Percentiles rank a stretch among this genome's conserved stretches.
Conservation (phyloP, 1,284 basidiomycete species). For the Ustilago bromivora region DNA sequence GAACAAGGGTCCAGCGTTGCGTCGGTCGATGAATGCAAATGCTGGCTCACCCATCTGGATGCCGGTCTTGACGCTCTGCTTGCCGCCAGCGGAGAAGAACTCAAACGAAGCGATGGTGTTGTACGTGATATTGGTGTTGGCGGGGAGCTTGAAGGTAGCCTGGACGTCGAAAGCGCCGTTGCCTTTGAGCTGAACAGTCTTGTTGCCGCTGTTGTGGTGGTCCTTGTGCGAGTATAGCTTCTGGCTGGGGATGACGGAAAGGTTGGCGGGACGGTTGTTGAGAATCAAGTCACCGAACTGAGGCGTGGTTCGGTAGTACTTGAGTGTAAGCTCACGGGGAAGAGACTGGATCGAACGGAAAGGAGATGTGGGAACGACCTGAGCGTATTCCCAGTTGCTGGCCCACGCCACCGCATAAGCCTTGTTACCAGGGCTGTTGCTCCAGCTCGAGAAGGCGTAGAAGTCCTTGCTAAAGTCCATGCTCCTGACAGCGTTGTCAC, state of each 20-base stretch:
- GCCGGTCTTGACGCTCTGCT: slow-evolving; percentile 52
- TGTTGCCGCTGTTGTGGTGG: slow-evolving; percentile 42
- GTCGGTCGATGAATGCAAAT: slow-evolving; percentile 67
- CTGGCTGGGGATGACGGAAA: slow-evolving; percentile 55
- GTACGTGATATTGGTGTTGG: slow-evolving; percentile 38
- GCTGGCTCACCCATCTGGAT: slow-evolving; percentile 63
- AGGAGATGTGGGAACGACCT: slow-evolving; percentile 69
- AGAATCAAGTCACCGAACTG: slow-evolving; percentile 66
- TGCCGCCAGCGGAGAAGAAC: slow-evolving; percentile 33
- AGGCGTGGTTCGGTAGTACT: slow-evolving; percentile 62
- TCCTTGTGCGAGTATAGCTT: slow-evolving; percentile 30
- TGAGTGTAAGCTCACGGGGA: slow-evolving; percentile 63
- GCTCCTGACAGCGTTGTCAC: slow-evolving; percentile 66
- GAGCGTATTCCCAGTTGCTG: slow-evolving; percentile 71
- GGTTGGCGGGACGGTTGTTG: slow-evolving; percentile 65
- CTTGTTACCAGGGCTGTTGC: slow-evolving; percentile 57
- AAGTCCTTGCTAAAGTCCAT: slow-evolving; percentile 71
- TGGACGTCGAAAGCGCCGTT: slow-evolving; percentile 68
- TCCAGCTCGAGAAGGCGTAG: slow-evolving; percentile 71
- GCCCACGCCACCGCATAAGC: slow-evolving; percentile 70
- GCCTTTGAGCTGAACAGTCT: slow-evolving; percentile 58
- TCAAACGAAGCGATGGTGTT: slow-evolving; percentile 47
- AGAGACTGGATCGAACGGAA: slow-evolving; percentile 70
- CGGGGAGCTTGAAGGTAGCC: slow-evolving; percentile 59
- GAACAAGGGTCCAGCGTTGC: slow-evolving; percentile 61